These are phyloP conservation scores for Solanum sitiens DNA, from an alignment of 257 asterid species.

Conservation along the genomic window DNA sequence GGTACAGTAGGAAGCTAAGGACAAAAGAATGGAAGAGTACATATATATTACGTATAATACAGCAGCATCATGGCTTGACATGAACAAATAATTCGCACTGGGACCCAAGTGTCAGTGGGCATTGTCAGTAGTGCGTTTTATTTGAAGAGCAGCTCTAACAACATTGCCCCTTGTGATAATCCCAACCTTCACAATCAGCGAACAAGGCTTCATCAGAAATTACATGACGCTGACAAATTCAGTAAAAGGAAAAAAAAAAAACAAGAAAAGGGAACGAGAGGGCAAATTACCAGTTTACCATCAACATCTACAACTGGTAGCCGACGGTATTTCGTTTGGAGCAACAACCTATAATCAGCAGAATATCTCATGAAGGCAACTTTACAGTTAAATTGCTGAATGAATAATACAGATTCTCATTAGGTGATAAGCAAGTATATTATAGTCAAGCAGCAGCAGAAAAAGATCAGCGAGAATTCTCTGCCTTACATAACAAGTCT, in stretches of 20 bases:
- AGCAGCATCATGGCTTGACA: not conserved
- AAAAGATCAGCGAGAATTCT: not conserved
- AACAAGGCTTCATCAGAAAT: not conserved
- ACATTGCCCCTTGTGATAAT: conserved; percentile 86
- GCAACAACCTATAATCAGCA: conserved; percentile 48
- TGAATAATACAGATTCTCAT: not conserved
- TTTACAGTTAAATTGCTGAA: not conserved
- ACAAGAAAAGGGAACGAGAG: not conserved
- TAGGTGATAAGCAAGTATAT: not conserved
- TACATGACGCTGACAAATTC: not conserved
- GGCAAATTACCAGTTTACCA: conserved; percentile 63
- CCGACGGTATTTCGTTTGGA: conserved; percentile 74
- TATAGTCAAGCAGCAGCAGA: not conserved
- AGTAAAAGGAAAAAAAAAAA: not conserved
- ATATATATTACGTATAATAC: not conserved
- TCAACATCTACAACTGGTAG: conserved; percentile 80
- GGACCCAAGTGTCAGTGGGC: conserved; percentile 7
- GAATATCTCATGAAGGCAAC: not conserved
- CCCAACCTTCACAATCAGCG: conserved; percentile 46
- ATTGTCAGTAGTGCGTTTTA: conserved; percentile 39
- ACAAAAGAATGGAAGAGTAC: not conserved
- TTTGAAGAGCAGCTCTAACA: conserved; percentile 81
- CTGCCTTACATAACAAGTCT: not conserved
- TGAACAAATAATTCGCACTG: not conserved
- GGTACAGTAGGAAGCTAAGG: not conserved